Evolutionary conservation across 2,329 filamentous ascomycete genomes (phyloP).

Genomic region (Rutstroemia sp.): DNA sequence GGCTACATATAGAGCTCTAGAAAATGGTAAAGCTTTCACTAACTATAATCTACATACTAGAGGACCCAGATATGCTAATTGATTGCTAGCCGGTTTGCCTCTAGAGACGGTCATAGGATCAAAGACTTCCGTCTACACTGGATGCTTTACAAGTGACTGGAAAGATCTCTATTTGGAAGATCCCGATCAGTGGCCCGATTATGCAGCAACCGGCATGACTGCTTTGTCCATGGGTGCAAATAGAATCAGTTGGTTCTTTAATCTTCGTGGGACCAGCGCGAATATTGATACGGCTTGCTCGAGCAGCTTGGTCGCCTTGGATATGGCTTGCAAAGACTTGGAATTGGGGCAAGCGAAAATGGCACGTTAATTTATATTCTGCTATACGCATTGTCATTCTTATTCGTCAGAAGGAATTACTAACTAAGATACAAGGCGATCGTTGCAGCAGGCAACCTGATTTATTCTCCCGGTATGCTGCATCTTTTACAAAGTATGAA

Average conservation of each 20-base stretch:
- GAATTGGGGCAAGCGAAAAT: slow-evolving; percentile 29
- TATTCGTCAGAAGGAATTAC: slow-evolving; percentile 23
- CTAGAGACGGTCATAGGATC: slow-evolving; percentile 12
- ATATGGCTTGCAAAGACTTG: slow-evolving; percentile 45
- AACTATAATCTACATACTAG: not conserved
- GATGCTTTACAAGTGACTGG: slow-evolving; percentile 18
- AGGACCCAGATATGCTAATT: not conserved
- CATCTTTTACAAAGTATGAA: slow-evolving; percentile 20
- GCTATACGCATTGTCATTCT: slow-evolving; percentile 37
- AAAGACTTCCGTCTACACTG: slow-evolving; percentile 28
- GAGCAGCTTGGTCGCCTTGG: slow-evolving; percentile 45
- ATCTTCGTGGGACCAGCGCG: slow-evolving; percentile 43
- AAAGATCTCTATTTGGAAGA: slow-evolving; percentile 3
- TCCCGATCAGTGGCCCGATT: slow-evolving; percentile 17
- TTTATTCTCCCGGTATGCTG: slow-evolving; percentile 46
- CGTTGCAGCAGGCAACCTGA: slow-evolving; percentile 38
- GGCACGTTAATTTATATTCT: slow-evolving; percentile 16
- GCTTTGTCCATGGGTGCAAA: slow-evolving; percentile 40
- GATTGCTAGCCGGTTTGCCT: slow-evolving; percentile 9
- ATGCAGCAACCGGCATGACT: slow-evolving; percentile 22
- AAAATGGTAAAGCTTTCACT: slow-evolving; percentile 11
- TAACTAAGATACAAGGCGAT: slow-evolving; percentile 37
- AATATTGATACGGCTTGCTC: slow-evolving; percentile 53
- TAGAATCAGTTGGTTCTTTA: slow-evolving; percentile 46
- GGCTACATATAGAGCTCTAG: slow-evolving; percentile 12